phyloP scores from a whole-genome alignment of 1,284 basidiomycete species.

The Kalmanozyma brasiliensis region DNA sequence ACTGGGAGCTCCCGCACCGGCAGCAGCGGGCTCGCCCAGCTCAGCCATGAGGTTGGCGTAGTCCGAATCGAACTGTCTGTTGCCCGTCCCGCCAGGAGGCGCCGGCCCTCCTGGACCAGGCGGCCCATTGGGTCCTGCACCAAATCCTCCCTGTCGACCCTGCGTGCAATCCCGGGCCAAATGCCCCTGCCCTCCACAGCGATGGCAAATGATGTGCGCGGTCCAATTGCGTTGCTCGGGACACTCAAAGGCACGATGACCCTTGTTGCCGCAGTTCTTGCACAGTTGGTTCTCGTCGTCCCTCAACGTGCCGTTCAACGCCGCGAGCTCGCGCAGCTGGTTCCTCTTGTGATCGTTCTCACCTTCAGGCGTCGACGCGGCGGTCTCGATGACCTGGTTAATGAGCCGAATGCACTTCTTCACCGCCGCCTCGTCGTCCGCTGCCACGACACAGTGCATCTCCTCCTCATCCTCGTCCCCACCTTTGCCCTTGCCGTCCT shows the following conservation, averaged over 20 bases:
- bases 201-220: constrained; percentile 65
- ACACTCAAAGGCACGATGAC: constrained; percentile 70
- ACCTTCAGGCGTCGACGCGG: constrained; percentile 97
- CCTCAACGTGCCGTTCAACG: constrained; percentile 96
- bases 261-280: constrained; percentile 94
- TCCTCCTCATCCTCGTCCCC: constrained; percentile 96
- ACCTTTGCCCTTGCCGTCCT: constrained; percentile 94
- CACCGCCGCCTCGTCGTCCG: constrained; percentile 91
- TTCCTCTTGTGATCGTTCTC: constrained; percentile 99
- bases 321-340: constrained; percentile 96
- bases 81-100: constrained; percentile 46
- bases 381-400: constrained; percentile 97
- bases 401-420: constrained; percentile 90
- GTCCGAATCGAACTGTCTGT: constrained; percentile 85
- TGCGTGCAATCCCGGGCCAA: constrained; percentile 64
- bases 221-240: constrained; percentile 65
- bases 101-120: constrained; percentile 46
- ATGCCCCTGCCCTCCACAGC: constrained; percentile 66
- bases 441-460: constrained; percentile 95
- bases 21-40: constrained; percentile 81
- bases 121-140: constrained; percentile 71
- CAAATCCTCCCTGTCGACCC: constrained; percentile 73
- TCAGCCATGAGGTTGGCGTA: constrained; percentile 98
- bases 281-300: constrained; percentile 99
- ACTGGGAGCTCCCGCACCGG: constrained; percentile 11